Base-by-base conservation (phyloP, 23 red algal species). In the Gracilaria domingensis region DNA sequence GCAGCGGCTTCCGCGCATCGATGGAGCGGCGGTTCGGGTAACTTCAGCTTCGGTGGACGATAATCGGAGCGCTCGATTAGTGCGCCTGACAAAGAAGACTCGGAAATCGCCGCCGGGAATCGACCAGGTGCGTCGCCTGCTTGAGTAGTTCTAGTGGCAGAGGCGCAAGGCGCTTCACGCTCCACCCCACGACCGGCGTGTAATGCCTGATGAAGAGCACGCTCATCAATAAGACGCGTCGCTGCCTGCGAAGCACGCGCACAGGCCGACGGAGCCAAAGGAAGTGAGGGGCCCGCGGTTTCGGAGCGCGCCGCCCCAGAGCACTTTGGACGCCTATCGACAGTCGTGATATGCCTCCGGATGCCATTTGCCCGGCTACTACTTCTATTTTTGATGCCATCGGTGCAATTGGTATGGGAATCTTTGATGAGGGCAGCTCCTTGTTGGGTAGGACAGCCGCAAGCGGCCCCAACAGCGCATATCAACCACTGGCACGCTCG, bases 321-420 rank as follows among this genome's bases (percentile, higher is more conserved):
- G 33, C 14, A 53, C 48, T 9, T 61, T 86, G 0, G 82, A 86
- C 32, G 35, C 82, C 16, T 26, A 87, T 96, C 66, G 95, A 93
- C 47, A 94, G 94, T 61, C 82, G 97, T 23, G 97, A 99, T 67
- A 71, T 91, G 86, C 95, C 97, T 61, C 73, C 95, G 38, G 81
- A 84, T 65, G 85, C 90, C 13, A 71, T 93, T 38, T 89, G 95
- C 40, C 92, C 80, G 51, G 92, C 92, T 35, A 20, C 92, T 29
- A 57, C 92, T 32, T 82, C 33, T 53, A 94, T 94, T 58, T 94
- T 94, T 94, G 83, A 94, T 73, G 74, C 82, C 34, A 57, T 87
- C 13, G 95, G 88, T 26, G 69, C 75, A 17, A 88, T 91, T 62
- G 94, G 94, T 12, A 58, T 40, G 24, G 83, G 94, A 8, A 35